These are phyloP conservation scores for Camelina laxa DNA, from an alignment of 345 rosid genomes.

Conservation along the genomic window DNA sequence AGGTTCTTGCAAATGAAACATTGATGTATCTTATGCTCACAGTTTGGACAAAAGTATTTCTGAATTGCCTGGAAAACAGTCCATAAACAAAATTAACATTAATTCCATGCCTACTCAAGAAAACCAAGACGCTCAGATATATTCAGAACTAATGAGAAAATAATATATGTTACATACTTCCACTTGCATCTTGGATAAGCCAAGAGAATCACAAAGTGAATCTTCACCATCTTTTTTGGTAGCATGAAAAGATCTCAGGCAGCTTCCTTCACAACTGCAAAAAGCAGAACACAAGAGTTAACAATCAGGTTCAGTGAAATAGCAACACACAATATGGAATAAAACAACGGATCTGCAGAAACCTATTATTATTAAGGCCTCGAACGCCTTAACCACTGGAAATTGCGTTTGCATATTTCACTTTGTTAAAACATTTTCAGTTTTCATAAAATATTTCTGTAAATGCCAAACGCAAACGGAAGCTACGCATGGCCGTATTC, in stretches of 20 bases:
- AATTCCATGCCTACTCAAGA: conserved; percentile 22
- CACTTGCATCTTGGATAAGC: conserved; percentile 61
- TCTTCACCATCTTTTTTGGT: conserved; percentile 64
- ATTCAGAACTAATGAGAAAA: conserved; percentile 12
- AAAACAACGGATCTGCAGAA: conserved; percentile 17
- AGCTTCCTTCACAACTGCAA: conserved; percentile 85
- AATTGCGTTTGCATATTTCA: conserved; percentile 19
- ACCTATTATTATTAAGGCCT: neutral
- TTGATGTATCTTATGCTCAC: conserved; percentile 71
- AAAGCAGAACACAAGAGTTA: conserved; percentile 36
- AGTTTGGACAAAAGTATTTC: conserved; percentile 72
- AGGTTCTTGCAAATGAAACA: conserved; percentile 85
- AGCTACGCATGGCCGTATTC: neutral
- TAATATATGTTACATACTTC: conserved; percentile 55
- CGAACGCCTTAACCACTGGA: neutral
- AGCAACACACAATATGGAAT: conserved; percentile 4
- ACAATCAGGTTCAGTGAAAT: conserved; percentile 30
- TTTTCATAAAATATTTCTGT: neutral
- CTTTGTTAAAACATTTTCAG: neutral
- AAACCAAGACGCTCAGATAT: conserved; percentile 4
- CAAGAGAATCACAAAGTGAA: conserved; percentile 67
- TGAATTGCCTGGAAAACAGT: conserved; percentile 57
- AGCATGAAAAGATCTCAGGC: conserved; percentile 93
- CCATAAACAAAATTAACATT: conserved; percentile 34
- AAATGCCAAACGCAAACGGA: conserved; percentile 10